phyloP scores from a whole-genome alignment of 192 early-diverging fungal genomes.

The Neocallimastix lanati region DNA sequence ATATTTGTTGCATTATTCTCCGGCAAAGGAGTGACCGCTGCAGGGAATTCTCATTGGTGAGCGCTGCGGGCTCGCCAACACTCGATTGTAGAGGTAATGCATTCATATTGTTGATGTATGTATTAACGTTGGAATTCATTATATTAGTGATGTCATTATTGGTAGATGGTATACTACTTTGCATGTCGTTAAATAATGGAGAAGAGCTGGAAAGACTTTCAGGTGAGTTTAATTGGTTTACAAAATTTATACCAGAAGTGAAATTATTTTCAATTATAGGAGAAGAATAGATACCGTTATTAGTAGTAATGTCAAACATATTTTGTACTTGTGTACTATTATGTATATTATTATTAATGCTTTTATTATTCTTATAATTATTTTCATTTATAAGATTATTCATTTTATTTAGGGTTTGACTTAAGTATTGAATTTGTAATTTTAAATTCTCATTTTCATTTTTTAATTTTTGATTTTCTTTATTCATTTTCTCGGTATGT shows the following conservation, averaged over 20 bases:
- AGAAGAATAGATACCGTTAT: too few relatives aligned
- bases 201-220: not conserved
- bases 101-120: not conserved
- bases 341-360: too few relatives aligned
- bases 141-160: not conserved
- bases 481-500: not conserved
- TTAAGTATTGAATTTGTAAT: not conserved
- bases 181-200: not conserved
- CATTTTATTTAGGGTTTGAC: not conserved
- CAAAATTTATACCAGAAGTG: too few relatives aligned
- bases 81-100: not conserved
- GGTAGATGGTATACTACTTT: not conserved
- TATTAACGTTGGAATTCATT: not conserved
- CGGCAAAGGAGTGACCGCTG: not conserved
- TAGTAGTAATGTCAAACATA: too few relatives aligned
- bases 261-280: too few relatives aligned
- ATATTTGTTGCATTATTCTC: not conserved
- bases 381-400: too few relatives aligned
- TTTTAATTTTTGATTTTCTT: not conserved
- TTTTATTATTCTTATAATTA: too few relatives aligned
- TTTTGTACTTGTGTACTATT: too few relatives aligned
- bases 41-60: not conserved
- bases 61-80: not conserved
- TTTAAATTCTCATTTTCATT: not conserved
- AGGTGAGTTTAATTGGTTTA: not conserved